Percentiles rank a stretch among this genome's conserved stretches.
Conservation (phyloP, 2,329 filamentous ascomycete species). For the Ophiosphaerella narmari region DNA sequence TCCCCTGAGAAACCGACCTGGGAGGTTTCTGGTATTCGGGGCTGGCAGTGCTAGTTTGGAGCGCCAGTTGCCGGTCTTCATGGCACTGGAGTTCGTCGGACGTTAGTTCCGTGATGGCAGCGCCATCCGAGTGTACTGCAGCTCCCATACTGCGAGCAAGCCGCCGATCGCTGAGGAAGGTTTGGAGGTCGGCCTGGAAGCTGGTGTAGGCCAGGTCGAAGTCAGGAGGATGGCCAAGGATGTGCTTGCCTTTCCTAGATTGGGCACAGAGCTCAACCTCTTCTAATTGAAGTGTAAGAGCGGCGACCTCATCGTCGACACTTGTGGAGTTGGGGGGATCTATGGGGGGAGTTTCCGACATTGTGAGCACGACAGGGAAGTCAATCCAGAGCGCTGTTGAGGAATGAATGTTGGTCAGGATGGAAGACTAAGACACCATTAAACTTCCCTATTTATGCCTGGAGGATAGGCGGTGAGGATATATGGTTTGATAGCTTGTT, state of each 20-base stretch:
- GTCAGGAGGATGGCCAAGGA: constrained; percentile 16
- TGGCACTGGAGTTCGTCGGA: constrained; percentile 14
- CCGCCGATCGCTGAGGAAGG: constrained; percentile 21
- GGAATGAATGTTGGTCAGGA: no score
- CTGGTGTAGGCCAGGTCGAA: constrained; percentile 18
- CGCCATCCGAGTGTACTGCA: constrained; percentile 28
- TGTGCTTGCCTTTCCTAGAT: constrained; percentile 25
- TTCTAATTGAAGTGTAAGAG: constrained; percentile 32
- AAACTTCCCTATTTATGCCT: no score
- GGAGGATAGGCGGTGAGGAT: no score
- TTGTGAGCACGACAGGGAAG: no score
- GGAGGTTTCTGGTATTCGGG: constrained; percentile 19
- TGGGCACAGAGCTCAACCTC: constrained; percentile 14
- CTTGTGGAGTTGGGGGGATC: constrained; percentile 2
- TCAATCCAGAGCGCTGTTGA: no score
- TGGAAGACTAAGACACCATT: no score
- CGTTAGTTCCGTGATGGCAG: constrained; percentile 15
- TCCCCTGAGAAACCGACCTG: neutral
- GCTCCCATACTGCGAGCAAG: constrained; percentile 28
- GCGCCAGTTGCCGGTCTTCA: constrained; percentile 17
- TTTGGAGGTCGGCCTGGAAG: constrained; percentile 21
- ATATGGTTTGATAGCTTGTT: no score
- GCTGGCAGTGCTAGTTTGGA: constrained; percentile 16
- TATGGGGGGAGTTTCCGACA: neutral
- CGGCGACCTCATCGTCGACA: constrained; percentile 30